phyloP scores from a whole-genome alignment of 371 early-diverging fungal genomes.

The Syncephalastrum contaminatum region DNA sequence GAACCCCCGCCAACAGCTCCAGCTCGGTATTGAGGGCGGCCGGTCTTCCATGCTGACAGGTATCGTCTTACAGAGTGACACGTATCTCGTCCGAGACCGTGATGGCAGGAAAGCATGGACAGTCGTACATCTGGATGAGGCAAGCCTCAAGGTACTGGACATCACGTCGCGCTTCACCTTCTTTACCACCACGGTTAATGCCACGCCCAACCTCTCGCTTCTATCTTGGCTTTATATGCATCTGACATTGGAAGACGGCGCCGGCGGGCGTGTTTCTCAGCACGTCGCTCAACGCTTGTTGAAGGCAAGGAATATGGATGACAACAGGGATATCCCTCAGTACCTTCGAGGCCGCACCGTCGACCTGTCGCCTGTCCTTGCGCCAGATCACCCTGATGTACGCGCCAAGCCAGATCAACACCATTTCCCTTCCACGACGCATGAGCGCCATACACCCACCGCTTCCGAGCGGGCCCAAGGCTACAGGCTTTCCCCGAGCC shows the following conservation, averaged over 20 bases:
- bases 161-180: conserved; percentile 23
- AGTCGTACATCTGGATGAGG: conserved; percentile 19
- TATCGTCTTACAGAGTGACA: no score
- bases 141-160: conserved; percentile 9
- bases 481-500: conserved; percentile 28
- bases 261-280: background rate
- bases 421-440: background rate
- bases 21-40: no score
- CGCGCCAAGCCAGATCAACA: conserved; percentile 13
- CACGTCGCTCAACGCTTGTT: background rate
- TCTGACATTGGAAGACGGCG: conserved; percentile 6
- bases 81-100: background rate
- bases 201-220: conserved; percentile 15
- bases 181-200: conserved; percentile 18
- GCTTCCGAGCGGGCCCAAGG: no score
- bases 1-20: no score
- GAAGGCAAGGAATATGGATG: background rate
- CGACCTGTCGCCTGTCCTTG: conserved; percentile 32
- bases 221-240: conserved; percentile 25
- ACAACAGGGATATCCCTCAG: conserved; percentile 14
- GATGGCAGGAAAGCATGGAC: background rate
- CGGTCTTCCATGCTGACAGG: no score
- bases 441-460: no score
- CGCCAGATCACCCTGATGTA: background rate
- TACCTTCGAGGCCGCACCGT: conserved; percentile 25